Conservation (phyloP, 768 basidiomycete genomes). For the Terana coerulea region DNA sequence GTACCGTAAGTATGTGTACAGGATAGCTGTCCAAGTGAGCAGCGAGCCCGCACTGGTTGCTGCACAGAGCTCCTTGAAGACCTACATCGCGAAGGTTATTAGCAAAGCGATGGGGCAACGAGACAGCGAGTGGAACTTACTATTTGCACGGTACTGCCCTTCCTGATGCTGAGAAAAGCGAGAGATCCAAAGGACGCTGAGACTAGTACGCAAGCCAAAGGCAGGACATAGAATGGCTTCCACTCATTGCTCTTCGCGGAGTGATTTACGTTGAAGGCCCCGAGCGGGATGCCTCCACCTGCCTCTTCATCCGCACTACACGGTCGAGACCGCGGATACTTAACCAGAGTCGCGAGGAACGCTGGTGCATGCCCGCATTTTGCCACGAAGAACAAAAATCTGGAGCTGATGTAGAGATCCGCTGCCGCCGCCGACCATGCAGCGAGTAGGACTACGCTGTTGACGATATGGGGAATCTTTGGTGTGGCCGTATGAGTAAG, state of each 20-base stretch:
- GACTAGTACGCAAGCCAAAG: constrained; percentile 15
- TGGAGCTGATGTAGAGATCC: constrained; percentile 46
- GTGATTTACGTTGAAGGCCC: not conserved
- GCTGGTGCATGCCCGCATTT: constrained; percentile 35
- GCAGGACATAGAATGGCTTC: constrained; percentile 12
- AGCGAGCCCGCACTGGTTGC: constrained; percentile 19
- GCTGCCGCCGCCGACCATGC: constrained; percentile 53
- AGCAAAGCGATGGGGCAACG: no score
- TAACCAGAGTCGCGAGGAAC: constrained; percentile 16
- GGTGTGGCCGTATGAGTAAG: constrained; percentile 3
- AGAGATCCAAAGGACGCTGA: constrained; percentile 18
- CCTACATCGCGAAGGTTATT: constrained; percentile 1
- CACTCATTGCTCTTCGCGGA: not conserved
- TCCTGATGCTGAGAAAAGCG: constrained; percentile 10
- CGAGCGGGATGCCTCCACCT: not conserved
- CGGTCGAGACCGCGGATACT: constrained; percentile 4
- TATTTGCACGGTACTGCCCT: not conserved
- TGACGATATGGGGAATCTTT: constrained; percentile 34
- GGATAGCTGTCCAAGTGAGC: constrained; percentile 19
- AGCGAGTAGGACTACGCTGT: constrained; percentile 42
- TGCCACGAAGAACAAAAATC: constrained; percentile 48
- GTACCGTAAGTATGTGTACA: constrained; percentile 21
- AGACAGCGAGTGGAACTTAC: not conserved
- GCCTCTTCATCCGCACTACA: not conserved
- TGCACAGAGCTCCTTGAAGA: constrained; percentile 15